phyloP scores from a whole-genome alignment of 345 rosid genomes.

The Ailanthus altissimus region DNA sequence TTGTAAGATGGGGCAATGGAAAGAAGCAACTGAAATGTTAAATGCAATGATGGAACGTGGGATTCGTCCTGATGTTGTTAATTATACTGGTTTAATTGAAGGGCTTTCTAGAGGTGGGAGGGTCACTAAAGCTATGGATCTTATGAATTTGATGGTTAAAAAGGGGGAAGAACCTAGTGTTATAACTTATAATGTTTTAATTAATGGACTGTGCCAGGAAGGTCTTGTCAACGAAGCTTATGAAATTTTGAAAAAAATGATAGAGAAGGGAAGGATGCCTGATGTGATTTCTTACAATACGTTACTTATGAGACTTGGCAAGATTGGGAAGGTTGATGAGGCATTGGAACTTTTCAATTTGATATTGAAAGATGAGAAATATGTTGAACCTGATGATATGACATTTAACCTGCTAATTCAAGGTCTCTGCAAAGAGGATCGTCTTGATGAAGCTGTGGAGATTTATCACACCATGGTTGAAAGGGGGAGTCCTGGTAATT shows the following conservation, averaged over 20 bases:
- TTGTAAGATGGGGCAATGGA: constrained; percentile 50
- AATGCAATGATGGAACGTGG: constrained; percentile 48
- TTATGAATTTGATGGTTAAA: constrained; percentile 51
- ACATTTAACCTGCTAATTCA: constrained; percentile 55
- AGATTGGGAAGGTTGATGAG: constrained; percentile 51
- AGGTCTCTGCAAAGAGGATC: constrained; percentile 55
- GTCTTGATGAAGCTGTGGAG: constrained; percentile 46
- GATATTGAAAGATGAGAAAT: constrained; percentile 38
- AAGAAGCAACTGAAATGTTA: constrained; percentile 45
- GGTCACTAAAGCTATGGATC: constrained; percentile 50
- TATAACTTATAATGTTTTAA: constrained; percentile 57
- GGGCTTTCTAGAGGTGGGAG: constrained; percentile 59
- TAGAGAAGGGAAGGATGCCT: constrained; percentile 54
- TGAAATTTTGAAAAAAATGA: constrained; percentile 51
- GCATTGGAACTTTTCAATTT: constrained; percentile 49
- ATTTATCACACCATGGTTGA: constrained; percentile 46
- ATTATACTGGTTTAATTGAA: constrained; percentile 49
- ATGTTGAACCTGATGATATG: constrained; percentile 45
- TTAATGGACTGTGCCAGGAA: constrained; percentile 59
- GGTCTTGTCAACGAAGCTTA: constrained; percentile 53
- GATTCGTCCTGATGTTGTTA: constrained; percentile 49
- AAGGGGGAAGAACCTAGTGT: constrained; percentile 48
- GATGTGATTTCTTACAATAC: constrained; percentile 56
- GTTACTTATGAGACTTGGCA: constrained; percentile 54
- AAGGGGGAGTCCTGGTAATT: constrained; percentile 45